phyloP scores from a whole-genome alignment of 1,284 basidiomycete species.

The Nidula niveotomentosa region DNA sequence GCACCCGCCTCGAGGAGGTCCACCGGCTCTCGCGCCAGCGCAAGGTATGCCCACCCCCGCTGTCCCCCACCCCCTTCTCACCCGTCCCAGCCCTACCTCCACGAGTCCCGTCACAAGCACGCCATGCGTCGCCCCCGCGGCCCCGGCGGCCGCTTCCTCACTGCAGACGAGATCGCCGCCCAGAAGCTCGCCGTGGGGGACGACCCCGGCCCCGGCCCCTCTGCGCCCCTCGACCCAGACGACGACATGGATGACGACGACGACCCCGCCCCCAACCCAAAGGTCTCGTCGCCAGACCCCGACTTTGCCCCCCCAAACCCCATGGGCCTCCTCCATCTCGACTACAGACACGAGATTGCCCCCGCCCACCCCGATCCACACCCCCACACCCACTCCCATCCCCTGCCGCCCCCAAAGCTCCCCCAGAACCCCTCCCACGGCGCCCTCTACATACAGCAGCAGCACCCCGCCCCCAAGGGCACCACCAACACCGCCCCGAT shows the following conservation, averaged over 20 bases:
- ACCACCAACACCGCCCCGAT: slow-evolving; percentile 34
- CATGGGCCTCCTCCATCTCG: neutral
- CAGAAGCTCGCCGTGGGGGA: slow-evolving; percentile 50
- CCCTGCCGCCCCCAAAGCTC: slow-evolving; percentile 15
- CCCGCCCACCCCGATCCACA: slow-evolving; percentile 3
- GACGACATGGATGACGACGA: slow-evolving; percentile 27
- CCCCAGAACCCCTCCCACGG: slow-evolving; percentile 15
- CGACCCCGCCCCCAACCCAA: slow-evolving; percentile 24
- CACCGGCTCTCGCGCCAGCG: slow-evolving; percentile 88
- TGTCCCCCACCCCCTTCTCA: slow-evolving; percentile 2
- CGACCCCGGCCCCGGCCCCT: slow-evolving; percentile 21
- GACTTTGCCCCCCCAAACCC: neutral
- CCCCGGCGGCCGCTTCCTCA: slow-evolving; percentile 95
- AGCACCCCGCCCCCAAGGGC: slow-evolving; percentile 19
- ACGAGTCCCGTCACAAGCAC: slow-evolving; percentile 97
- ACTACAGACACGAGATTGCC: neutral
- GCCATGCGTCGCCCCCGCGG: slow-evolving; percentile 96
- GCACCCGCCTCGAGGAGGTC: slow-evolving; percentile 89
- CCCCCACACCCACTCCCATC: slow-evolving; percentile 10
- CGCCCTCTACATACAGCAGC: slow-evolving; percentile 9
- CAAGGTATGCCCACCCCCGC: slow-evolving; percentile 60
- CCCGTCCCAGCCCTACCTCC: slow-evolving; percentile 82
- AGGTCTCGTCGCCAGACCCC: neutral
- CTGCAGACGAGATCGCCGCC: slow-evolving; percentile 89
- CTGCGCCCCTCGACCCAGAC: slow-evolving; percentile 25